These are phyloP conservation scores for Candida anglica DNA, from an alignment of 805 yeast species.

Conservation along the genomic window DNA sequence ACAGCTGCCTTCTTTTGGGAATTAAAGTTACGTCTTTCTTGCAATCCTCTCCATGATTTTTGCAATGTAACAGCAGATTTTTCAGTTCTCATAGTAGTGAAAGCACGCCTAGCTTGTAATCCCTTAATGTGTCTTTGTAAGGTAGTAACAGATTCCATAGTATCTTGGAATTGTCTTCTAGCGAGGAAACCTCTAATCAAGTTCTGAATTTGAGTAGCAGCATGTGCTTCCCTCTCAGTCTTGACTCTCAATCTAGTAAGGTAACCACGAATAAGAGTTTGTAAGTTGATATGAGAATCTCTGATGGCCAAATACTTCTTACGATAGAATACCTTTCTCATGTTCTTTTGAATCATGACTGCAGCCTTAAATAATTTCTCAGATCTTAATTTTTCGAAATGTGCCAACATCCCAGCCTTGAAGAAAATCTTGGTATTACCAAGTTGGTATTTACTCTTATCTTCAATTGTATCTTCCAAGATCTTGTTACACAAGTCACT, in stretches of 20 bases:
- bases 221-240: constrained; percentile 50
- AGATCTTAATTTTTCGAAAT: constrained; percentile 78
- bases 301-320: constrained; percentile 53
- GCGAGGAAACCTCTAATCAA: constrained; percentile 51
- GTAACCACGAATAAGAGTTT: constrained; percentile 62
- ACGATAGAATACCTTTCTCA: constrained; percentile 64
- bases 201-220: constrained; percentile 74
- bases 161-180: constrained; percentile 33
- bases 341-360: constrained; percentile 76
- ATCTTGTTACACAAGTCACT: constrained; percentile 66
- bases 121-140: constrained; percentile 52
- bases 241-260: constrained; percentile 53
- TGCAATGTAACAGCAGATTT: constrained; percentile 73
- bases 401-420: constrained; percentile 95
- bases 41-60: constrained; percentile 63
- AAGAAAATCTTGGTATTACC: constrained; percentile 94
- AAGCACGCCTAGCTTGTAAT: constrained; percentile 48
- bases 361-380: constrained; percentile 78
- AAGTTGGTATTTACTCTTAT: constrained; percentile 70
- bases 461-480: constrained; percentile 59
- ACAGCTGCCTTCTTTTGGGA: constrained; percentile 53
- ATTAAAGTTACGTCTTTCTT: constrained; percentile 52
- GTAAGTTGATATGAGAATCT: constrained; percentile 51
- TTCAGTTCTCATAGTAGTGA: constrained; percentile 47
- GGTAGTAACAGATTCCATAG: constrained; percentile 34